These are phyloP conservation scores for Solanum ossicruentum DNA, from an alignment of 257 asterid genomes.

Conservation along the genomic window DNA sequence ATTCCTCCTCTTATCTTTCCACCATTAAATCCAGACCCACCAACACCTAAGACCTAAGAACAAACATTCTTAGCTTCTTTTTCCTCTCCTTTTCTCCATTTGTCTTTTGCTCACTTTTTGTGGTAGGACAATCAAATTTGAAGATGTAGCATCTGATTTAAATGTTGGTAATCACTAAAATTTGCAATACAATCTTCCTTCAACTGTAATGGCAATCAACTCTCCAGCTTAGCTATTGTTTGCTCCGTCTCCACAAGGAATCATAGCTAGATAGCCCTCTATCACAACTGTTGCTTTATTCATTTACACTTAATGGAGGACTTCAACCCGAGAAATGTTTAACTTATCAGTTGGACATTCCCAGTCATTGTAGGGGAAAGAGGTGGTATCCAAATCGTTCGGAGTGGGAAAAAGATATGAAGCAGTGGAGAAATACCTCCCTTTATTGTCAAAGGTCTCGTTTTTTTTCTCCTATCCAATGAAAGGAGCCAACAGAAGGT, in stretches of 20 bases:
- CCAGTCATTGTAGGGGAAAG: neutral
- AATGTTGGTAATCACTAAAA: slow-evolving; percentile 63
- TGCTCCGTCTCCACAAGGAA: neutral
- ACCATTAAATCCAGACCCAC: neutral
- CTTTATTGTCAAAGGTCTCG: neutral
- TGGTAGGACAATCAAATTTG: neutral
- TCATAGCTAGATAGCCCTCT: neutral
- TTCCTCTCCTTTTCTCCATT: neutral
- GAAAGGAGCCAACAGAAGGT: neutral
- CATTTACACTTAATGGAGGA: neutral
- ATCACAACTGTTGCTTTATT: neutral
- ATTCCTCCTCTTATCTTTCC: neutral
- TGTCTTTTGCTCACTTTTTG: neutral
- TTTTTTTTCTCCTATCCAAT: neutral
- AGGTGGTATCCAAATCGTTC: neutral
- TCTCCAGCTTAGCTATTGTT: neutral
- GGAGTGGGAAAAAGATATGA: neutral
- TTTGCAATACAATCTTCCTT: slow-evolving; percentile 66
- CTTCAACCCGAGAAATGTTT: neutral
- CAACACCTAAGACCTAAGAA: neutral
- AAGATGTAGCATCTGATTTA: slow-evolving; percentile 54
- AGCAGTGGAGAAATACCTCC: neutral
- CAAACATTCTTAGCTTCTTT: neutral
- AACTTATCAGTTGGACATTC: neutral
- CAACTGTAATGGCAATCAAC: slow-evolving; percentile 83